A percentile compares a stretch with the other conserved stretches of the same genome.
These are phyloP conservation scores for Chaetomium sp. DNA, from an alignment of 2,329 filamentous ascomycete species.

Conservation along the genomic window DNA sequence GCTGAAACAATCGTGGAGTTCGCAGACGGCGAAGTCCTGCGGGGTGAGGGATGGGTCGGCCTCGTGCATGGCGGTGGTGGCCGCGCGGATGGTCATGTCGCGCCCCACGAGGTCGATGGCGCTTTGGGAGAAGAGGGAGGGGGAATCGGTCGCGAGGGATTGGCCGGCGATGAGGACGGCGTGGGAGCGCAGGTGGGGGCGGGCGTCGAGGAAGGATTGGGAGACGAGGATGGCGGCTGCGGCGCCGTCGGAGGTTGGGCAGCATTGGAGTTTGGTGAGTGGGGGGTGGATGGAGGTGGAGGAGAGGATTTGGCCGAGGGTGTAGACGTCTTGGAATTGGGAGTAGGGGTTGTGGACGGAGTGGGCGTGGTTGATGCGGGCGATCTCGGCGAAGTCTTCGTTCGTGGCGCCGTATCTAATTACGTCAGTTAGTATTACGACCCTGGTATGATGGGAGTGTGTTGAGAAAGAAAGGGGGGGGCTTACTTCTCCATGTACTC, in stretches of 20 bases:
- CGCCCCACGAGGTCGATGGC: slow-evolving; percentile 86
- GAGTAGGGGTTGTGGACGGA: slow-evolving; percentile 80
- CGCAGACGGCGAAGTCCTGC: slow-evolving; percentile 71
- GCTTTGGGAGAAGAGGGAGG: slow-evolving; percentile 68
- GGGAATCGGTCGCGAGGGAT: slow-evolving; percentile 76
- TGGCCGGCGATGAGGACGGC: slow-evolving; percentile 90
- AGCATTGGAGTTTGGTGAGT: slow-evolving; percentile 97
- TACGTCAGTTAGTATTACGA: slow-evolving; percentile 9
- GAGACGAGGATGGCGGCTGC: slow-evolving; percentile 86
- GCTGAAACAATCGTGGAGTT: slow-evolving; percentile 95
- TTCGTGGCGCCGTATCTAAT: slow-evolving; percentile 69
- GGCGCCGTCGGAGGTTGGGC: slow-evolving; percentile 88
- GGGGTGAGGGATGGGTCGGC: slow-evolving; percentile 54
- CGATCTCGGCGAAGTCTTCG: slow-evolving; percentile 93
- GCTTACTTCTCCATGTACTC: slow-evolving; percentile 88
- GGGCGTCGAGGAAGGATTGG: slow-evolving; percentile 76
- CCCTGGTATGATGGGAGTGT: not conserved
- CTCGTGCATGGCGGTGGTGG: slow-evolving; percentile 63
- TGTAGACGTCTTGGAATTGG: slow-evolving; percentile 94
- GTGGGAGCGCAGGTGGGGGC: slow-evolving; percentile 72
- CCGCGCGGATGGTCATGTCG: slow-evolving; percentile 72
- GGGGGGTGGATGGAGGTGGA: slow-evolving; percentile 75
- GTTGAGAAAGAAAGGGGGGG: not conserved
- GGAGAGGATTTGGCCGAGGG: slow-evolving; percentile 71
- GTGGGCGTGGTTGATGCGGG: slow-evolving; percentile 86